Percentiles rank a stretch among this genome's conserved stretches.
phyloP scores from a whole-genome alignment of 768 basidiomycete genomes.

The Cytidiella melzeri region DNA sequence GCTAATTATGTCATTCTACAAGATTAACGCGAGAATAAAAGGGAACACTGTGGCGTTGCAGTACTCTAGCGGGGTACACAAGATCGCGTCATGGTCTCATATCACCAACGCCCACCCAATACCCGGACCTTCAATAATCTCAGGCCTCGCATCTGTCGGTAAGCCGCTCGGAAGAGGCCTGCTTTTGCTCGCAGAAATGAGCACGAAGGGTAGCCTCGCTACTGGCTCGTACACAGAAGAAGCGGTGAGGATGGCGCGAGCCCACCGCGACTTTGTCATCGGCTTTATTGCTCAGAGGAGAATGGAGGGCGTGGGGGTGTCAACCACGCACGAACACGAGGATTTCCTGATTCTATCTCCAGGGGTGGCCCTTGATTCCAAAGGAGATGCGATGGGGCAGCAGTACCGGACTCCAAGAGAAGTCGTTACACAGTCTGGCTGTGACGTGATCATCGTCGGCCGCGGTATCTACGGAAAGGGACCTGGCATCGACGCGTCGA shows the following conservation, averaged over 20 bases:
- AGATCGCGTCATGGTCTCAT: conserved; percentile 93
- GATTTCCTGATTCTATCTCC: conserved; percentile 92
- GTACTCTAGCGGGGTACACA: conserved; percentile 89
- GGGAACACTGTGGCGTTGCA: conserved; percentile 96
- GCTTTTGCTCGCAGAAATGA: conserved; percentile 94
- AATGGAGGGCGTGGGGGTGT: conserved; percentile 60
- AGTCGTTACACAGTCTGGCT: conserved; percentile 75
- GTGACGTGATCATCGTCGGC: conserved; percentile 97
- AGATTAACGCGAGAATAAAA: conserved; percentile 27
- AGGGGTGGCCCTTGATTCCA: conserved; percentile 75
- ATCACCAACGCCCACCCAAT: conserved; percentile 96
- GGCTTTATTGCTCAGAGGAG: conserved; percentile 92
- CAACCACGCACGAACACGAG: conserved; percentile 31
- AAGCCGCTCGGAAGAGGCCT: conserved; percentile 80
- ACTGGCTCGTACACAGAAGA: conserved; percentile 76
- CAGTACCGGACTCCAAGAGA: conserved; percentile 89
- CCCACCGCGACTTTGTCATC: conserved; percentile 80
- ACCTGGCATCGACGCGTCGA: conserved; percentile 36
- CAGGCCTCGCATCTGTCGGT: conserved; percentile 86
- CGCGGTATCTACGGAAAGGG: conserved; percentile 82
- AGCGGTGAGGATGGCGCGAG: conserved; percentile 83
- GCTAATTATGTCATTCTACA: background rate
- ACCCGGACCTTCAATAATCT: conserved; percentile 91
- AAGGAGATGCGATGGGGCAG: conserved; percentile 79
- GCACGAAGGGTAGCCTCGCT: conserved; percentile 81